phyloP scores from a whole-genome alignment of 108 stramenopile species.

The Cyclotella distinguenda region DNA sequence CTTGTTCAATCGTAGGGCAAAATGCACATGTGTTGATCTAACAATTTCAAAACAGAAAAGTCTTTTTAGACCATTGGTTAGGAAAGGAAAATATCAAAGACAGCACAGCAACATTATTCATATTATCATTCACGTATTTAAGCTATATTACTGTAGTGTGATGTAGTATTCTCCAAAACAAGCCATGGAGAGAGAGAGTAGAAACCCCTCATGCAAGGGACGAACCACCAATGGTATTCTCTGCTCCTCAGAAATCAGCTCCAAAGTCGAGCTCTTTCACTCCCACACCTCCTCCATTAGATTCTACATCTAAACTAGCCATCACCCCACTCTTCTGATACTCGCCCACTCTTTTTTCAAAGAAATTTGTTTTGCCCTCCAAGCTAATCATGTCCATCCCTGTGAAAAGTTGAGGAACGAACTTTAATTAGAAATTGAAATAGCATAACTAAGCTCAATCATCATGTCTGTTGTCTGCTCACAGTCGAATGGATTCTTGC shows the following conservation, averaged over 20 bases:
- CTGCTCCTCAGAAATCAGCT: conserved; percentile 56
- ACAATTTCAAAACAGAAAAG: no score
- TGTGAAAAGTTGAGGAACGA: conserved; percentile 4
- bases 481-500: conserved; percentile 92
- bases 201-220: no score
- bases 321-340: conserved; percentile 97
- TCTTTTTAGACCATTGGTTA: no score
- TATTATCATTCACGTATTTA: no score
- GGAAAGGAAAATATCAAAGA: no score
- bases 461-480: no score
- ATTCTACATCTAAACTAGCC: conserved; percentile 57
- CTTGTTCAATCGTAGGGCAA: conserved; percentile 32
- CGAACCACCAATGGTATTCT: background rate
- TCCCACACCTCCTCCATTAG: conserved; percentile 11
- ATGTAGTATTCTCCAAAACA: no score
- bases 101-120: no score
- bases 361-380: conserved; percentile 98
- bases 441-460: background rate
- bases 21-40: conserved; percentile 57
- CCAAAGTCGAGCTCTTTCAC: conserved; percentile 59
- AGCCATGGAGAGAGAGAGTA: no score
- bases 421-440: background rate
- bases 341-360: conserved; percentile 97
- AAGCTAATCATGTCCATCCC: conserved; percentile 94
- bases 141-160: no score